A percentile compares a stretch with the other conserved stretches of the same genome.
Evolutionary conservation across 768 basidiomycete species (phyloP).

Genomic region (Termitomyces bulborhizus): DNA sequence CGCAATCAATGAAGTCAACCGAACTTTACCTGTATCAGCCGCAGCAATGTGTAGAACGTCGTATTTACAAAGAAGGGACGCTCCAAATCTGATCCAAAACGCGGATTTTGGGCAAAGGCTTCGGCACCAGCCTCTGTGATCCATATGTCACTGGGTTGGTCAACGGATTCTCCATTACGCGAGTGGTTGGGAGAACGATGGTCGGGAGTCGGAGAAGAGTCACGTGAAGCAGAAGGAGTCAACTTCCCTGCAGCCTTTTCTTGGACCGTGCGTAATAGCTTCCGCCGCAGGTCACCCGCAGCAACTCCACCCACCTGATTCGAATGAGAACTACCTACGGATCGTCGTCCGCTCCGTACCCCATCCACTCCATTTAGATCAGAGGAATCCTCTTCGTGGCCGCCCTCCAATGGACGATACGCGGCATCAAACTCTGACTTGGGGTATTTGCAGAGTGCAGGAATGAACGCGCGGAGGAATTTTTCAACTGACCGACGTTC

Average conservation of each 20-base stretch:
- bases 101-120: slow-evolving; percentile 16
- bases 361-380: slow-evolving; percentile 28
- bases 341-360: slow-evolving; percentile 40
- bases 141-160: slow-evolving; percentile 47
- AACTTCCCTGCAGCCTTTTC: slow-evolving; percentile 40
- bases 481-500: slow-evolving; percentile 83
- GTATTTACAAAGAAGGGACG: slow-evolving; percentile 87
- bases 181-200: slow-evolving; percentile 24
- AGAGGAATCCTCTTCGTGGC: slow-evolving; percentile 34
- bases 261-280: slow-evolving; percentile 70
- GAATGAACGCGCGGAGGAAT: slow-evolving; percentile 81
- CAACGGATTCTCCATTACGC: slow-evolving; percentile 22
- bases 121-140: slow-evolving; percentile 43
- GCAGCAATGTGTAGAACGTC: slow-evolving; percentile 85
- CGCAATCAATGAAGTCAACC: slow-evolving; percentile 1
- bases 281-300: slow-evolving; percentile 70
- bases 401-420: slow-evolving; percentile 49
- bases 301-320: slow-evolving; percentile 39
- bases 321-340: slow-evolving; percentile 34
- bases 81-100: slow-evolving; percentile 23
- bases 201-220: slow-evolving; percentile 31
- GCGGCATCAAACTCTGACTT: slow-evolving; percentile 61
- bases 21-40: slow-evolving; percentile 74
- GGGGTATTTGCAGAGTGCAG: slow-evolving; percentile 69
- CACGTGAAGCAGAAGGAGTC: slow-evolving; percentile 35